A percentile compares a stretch with the other conserved stretches of the same genome.
Conservation (phyloP, 139 green algal species). For the Marvania coccoides region DNA sequence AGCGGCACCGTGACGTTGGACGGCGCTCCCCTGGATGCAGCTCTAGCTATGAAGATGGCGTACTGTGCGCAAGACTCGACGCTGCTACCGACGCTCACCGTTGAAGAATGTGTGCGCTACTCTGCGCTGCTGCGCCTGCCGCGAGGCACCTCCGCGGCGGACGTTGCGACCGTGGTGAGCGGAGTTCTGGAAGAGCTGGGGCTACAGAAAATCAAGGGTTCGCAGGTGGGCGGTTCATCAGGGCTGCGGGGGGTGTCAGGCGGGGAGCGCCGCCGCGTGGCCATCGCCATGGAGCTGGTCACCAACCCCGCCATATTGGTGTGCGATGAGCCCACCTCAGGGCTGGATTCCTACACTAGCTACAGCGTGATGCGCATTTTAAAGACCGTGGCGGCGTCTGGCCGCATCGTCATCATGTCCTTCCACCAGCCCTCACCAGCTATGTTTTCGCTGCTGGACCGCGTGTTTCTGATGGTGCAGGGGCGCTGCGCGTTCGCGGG, state of each 20-base stretch:
- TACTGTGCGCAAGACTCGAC: slow-evolving; percentile 62
- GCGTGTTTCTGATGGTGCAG: slow-evolving; percentile 46
- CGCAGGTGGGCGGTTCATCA: slow-evolving; percentile 29
- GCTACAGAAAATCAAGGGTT: slow-evolving; percentile 25
- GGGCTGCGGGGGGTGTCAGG: slow-evolving; percentile 41
- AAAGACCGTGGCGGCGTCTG: slow-evolving; percentile 32
- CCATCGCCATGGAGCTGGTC: slow-evolving; percentile 73
- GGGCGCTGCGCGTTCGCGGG: slow-evolving; percentile 53
- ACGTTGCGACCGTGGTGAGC: slow-evolving; percentile 12
- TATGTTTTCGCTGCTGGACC: slow-evolving; percentile 60
- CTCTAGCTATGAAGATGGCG: slow-evolving; percentile 13
- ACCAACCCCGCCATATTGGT: slow-evolving; percentile 37
- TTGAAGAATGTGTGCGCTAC: slow-evolving; percentile 60
- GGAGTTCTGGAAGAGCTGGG: slow-evolving; percentile 32
- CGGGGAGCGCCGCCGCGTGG: slow-evolving; percentile 57
- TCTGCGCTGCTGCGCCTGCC: slow-evolving; percentile 51
- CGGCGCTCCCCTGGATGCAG: neutral
- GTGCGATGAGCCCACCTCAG: slow-evolving; percentile 57
- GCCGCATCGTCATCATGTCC: slow-evolving; percentile 61
- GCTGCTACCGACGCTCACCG: slow-evolving; percentile 58
- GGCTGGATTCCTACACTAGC: slow-evolving; percentile 63
- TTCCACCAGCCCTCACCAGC: slow-evolving; percentile 69
- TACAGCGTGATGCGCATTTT: slow-evolving; percentile 49
- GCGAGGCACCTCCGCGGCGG: slow-evolving; percentile 6
- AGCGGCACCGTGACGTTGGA: neutral